phyloP scores from a whole-genome alignment of 129 eudicot genomes.

The Pulicaria dysenterica region DNA sequence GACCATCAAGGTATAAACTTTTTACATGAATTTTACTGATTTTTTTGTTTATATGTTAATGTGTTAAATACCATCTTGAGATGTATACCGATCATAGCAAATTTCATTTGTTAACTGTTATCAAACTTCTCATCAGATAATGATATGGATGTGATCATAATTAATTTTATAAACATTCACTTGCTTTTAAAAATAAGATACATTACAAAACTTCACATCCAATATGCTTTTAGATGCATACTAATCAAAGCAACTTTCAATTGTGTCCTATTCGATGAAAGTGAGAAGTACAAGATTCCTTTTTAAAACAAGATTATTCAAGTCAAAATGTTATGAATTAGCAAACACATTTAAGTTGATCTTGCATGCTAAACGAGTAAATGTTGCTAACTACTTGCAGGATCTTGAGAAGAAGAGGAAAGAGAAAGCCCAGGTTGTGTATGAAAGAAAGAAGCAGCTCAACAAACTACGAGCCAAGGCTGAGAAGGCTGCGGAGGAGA shows the following conservation, averaged over 20 bases:
- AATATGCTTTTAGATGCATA: too few relatives aligned
- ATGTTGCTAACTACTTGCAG: conserved; percentile 30
- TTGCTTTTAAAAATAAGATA: too few relatives aligned
- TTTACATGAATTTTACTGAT: neutral
- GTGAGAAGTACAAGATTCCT: too few relatives aligned
- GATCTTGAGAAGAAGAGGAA: conserved; percentile 91
- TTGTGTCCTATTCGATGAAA: too few relatives aligned
- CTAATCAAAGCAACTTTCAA: too few relatives aligned
- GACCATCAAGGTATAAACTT: conserved; percentile 63
- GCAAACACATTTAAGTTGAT: too few relatives aligned
- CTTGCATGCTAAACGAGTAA: too few relatives aligned
- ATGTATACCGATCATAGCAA: neutral
- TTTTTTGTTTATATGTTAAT: neutral
- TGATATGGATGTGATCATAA: neutral
- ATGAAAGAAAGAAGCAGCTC: conserved; percentile 82
- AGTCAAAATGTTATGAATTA: too few relatives aligned
- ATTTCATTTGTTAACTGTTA: neutral
- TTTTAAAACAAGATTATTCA: too few relatives aligned
- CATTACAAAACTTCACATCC: too few relatives aligned
- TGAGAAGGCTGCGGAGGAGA: conserved; percentile 72
- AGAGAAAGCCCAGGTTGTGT: conserved; percentile 64
- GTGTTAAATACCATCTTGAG: neutral
- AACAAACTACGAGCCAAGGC: conserved; percentile 65
- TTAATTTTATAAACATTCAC: too few relatives aligned
- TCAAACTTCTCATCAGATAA: neutral